These are phyloP conservation scores for Penicillium desertorum DNA, from an alignment of 495 filamentous ascomycete genomes.

Conservation along the genomic window DNA sequence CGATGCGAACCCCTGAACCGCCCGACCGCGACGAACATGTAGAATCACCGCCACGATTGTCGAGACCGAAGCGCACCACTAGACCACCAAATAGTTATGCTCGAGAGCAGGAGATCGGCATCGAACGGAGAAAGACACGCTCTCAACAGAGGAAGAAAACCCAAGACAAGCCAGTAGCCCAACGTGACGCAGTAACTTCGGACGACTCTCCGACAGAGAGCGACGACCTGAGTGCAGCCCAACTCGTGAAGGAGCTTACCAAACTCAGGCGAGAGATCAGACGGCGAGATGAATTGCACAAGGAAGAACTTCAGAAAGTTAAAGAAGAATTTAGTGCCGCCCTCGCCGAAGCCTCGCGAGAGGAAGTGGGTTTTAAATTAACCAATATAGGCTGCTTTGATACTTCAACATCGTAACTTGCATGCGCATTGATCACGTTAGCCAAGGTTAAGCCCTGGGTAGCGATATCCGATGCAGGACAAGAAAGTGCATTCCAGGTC, in stretches of 20 bases:
- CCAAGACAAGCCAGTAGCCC: not conserved
- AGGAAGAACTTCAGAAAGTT: conserved; percentile 19
- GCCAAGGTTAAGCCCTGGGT: too few species aligned
- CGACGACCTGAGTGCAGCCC: conserved; percentile 13
- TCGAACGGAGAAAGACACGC: not conserved
- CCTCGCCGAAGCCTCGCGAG: too few species aligned
- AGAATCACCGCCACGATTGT: conserved; percentile 21
- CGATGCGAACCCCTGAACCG: conserved; percentile 30
- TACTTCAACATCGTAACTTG: too few species aligned
- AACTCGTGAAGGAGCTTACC: conserved; percentile 18
- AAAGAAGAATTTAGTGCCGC: too few species aligned
- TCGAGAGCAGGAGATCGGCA: not conserved
- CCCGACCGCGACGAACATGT: conserved; percentile 26
- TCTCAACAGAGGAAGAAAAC: too few species aligned
- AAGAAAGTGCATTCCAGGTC: too few species aligned
- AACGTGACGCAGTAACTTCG: conserved; percentile 17
- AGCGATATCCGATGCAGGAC: too few species aligned
- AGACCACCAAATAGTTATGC: not conserved
- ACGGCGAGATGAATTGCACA: conserved; percentile 20
- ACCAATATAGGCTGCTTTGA: too few species aligned
- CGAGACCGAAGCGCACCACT: conserved; percentile 20
- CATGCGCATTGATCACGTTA: too few species aligned
- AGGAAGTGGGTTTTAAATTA: too few species aligned
- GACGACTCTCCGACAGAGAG: conserved; percentile 22
- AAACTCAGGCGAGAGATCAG: conserved; percentile 29